Conservation (phyloP, 306 rosid genomes). For the Senna siamea region DNA sequence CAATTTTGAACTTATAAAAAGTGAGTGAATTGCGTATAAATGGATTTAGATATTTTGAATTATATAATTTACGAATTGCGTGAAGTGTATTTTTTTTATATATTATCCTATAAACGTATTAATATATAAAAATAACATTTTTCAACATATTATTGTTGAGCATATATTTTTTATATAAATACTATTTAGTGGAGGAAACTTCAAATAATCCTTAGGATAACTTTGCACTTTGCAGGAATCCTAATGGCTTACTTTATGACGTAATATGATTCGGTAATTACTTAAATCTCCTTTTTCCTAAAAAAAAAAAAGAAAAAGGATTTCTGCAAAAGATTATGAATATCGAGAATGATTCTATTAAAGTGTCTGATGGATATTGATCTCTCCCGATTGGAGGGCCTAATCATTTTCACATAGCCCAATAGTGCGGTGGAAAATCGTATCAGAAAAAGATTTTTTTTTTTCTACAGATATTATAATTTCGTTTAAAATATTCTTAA, state of each 20-base stretch:
- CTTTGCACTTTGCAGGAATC: neutral
- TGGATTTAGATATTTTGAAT: no score
- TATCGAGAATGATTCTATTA: neutral
- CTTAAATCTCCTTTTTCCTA: neutral
- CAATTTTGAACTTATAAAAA: no score
- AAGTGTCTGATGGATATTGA: neutral
- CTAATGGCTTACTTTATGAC: neutral
- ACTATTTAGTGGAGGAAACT: neutral
- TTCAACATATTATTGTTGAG: no score
- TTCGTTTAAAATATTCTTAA: neutral
- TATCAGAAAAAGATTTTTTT: neutral
- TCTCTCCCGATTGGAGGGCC: neutral
- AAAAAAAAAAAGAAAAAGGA: no score
- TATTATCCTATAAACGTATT: no score
- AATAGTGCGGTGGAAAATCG: neutral
- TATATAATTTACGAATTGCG: no score
- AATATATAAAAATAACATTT: no score
- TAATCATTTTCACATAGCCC: neutral
- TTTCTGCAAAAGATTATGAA: neutral
- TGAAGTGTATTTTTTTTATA: no score
- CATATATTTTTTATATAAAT: no score
- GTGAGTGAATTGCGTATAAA: no score
- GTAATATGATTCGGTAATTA: neutral
- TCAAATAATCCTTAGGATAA: neutral
- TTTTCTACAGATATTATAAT: constrained; percentile 4